Base-by-base conservation (phyloP, 768 basidiomycete genomes). In the Boletus sensibilis region DNA sequence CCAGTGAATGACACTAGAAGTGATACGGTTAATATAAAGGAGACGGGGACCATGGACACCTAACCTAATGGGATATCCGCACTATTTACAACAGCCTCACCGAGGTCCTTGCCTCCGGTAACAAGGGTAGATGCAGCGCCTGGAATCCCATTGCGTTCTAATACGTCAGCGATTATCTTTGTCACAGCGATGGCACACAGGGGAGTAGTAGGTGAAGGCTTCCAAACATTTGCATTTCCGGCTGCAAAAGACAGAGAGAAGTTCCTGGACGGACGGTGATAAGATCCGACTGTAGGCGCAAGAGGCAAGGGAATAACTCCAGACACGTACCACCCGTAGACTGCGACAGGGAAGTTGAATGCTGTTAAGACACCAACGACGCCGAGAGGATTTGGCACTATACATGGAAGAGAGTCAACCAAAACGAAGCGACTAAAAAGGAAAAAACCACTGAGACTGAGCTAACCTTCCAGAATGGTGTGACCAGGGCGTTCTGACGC, bases 331-430 rank as follows among this genome's bases (percentile, higher is more conserved):
- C 92, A 94, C 61, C 92, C 92, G 71, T 92, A 93, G 42, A 95
- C 92, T 34, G 94, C 94, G 41, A 92, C 86, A 11, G 96, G 96
- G 69, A 98, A 98, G 72, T 98, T 98, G 79, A 97, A 98, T 0
- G 96, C 96, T 21, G 92, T 88, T 50, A 98, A 74, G 11, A 96
- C 84, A 31, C 78, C 85, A 10, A 88, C 78, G 3, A 85, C 77
- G 11, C 87, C 87, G 0, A 98, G 79, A 21, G 96, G 95, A 69
- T 97, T 97, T 10, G 95, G 90, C 4, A 96, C 92, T 94, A 70
- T 11, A 63, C 21, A 33, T 58, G 65, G 63, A 51, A 55, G 53
- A 60, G 60, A 33, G 33, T 63, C 20, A 50, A 54, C 21, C 45
- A 41, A 43, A 53, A 34, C 41, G 53, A 46, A 29, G 37, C 23